Conservation (phyloP, 1,284 basidiomycete genomes). For the Cryptococcus sp. region DNA sequence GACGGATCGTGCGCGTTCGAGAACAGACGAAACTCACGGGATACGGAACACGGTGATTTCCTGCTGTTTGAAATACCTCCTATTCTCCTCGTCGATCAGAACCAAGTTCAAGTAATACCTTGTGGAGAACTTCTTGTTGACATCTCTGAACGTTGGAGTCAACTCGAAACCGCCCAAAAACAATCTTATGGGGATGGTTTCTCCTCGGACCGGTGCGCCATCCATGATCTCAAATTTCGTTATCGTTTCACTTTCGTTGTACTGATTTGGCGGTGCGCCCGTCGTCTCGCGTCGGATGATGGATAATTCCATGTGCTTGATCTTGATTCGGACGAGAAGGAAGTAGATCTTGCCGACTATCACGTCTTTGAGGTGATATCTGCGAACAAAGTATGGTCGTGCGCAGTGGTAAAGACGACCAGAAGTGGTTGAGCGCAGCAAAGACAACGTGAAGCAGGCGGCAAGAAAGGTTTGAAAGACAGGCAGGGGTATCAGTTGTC, state of each 20-base stretch:
- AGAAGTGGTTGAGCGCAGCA: conserved; percentile 5
- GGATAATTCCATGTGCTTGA: conserved; percentile 99
- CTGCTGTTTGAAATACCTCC: conserved; percentile 53
- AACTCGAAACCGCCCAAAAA: conserved; percentile 98
- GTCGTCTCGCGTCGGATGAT: conserved; percentile 98
- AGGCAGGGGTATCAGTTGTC: no score
- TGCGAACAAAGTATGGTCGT: conserved; percentile 45
- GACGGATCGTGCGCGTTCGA: no score
- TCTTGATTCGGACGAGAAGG: conserved; percentile 96
- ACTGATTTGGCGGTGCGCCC: conserved; percentile 92
- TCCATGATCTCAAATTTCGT: conserved; percentile 99
- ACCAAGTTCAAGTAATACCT: conserved; percentile 97
- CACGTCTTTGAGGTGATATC: conserved; percentile 97
- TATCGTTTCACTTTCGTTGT: conserved; percentile 98
- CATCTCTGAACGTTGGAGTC: conserved; percentile 96
- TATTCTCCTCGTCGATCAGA: conserved; percentile 94
- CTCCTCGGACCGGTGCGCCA: conserved; percentile 90
- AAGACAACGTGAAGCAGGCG: background rate
- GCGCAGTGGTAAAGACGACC: background rate
- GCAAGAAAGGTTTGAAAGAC: background rate
- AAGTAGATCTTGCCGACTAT: conserved; percentile 99
- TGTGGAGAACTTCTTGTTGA: conserved; percentile 98
- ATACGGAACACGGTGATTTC: conserved; percentile 52
- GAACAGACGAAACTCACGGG: conserved; percentile 29
- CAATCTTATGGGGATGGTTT: conserved; percentile 95